Percentiles rank a stretch among this genome's conserved stretches.
Evolutionary conservation across 495 filamentous ascomycete species (phyloP).

Genomic region (Margaritispora aquatica): DNA sequence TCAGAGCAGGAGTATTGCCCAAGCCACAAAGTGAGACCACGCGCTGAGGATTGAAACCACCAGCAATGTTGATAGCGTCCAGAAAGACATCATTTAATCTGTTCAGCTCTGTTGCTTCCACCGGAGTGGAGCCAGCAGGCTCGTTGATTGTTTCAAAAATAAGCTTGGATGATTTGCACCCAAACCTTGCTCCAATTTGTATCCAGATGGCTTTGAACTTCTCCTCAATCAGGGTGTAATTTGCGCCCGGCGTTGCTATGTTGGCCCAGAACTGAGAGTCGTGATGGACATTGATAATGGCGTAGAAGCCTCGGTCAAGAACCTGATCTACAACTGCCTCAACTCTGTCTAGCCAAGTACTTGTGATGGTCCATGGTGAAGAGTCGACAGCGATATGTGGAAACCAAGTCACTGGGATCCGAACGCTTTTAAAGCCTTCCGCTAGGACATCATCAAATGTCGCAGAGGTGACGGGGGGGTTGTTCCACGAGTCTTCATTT

Average conservation of each 20-base stretch:
- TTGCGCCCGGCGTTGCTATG: slow-evolving; percentile 35
- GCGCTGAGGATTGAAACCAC: slow-evolving; percentile 48
- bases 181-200: slow-evolving; percentile 51
- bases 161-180: slow-evolving; percentile 46
- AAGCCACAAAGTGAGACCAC: slow-evolving; percentile 52
- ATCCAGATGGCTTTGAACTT: slow-evolving; percentile 52
- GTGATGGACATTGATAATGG: slow-evolving; percentile 54
- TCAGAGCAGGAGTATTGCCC: slow-evolving; percentile 45
- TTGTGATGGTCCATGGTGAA: slow-evolving; percentile 47
- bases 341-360: slow-evolving; percentile 51
- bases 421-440: slow-evolving; percentile 51
- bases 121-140: slow-evolving; percentile 42
- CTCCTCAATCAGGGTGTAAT: slow-evolving; percentile 47
- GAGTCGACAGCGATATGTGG: slow-evolving; percentile 47
- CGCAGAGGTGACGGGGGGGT: slow-evolving; percentile 39
- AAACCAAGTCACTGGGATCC: slow-evolving; percentile 56
- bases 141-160: slow-evolving; percentile 59
- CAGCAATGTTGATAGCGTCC: slow-evolving; percentile 44
- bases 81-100: slow-evolving; percentile 51
- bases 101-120: slow-evolving; percentile 44
- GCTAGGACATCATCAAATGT: slow-evolving; percentile 47
- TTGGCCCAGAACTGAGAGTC: slow-evolving; percentile 57
- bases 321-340: slow-evolving; percentile 52
- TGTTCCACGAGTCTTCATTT: slow-evolving; percentile 54
- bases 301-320: slow-evolving; percentile 42